These are phyloP conservation scores for Russula lepida DNA, from an alignment of 768 basidiomycete species.

Conservation along the genomic window DNA sequence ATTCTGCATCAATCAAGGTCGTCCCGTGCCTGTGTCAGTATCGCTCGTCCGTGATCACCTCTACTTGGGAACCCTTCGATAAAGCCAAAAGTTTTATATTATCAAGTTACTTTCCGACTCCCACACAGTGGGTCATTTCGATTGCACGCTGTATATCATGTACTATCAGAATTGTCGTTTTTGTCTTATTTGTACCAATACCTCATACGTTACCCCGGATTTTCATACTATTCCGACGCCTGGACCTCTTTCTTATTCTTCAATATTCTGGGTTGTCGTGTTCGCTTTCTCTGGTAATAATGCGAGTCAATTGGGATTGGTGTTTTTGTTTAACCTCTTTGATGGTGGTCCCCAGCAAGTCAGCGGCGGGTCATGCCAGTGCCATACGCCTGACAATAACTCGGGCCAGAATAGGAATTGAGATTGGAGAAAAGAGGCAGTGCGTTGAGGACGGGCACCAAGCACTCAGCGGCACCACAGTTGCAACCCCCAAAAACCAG, in stretches of 20 bases:
- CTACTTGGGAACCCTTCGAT: conserved; percentile 7
- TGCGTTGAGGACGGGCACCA: no score
- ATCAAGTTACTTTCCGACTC: conserved; percentile 3
- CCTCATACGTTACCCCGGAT: conserved; percentile 19
- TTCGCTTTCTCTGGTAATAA: conserved; percentile 12
- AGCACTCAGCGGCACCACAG: background rate
- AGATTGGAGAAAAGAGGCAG: background rate
- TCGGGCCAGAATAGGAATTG: background rate
- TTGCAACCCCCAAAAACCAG: background rate
- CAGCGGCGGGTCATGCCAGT: background rate
- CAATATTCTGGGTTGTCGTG: background rate
- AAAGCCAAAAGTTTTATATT: conserved; percentile 14
- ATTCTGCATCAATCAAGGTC: conserved; percentile 6
- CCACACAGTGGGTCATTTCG: background rate
- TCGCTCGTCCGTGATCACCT: conserved; percentile 13
- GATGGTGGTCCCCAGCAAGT: background rate
- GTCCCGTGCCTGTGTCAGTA: conserved; percentile 14
- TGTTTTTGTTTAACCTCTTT: background rate
- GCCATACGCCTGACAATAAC: no score
- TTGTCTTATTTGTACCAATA: conserved; percentile 19
- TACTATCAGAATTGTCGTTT: conserved; percentile 13
- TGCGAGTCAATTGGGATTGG: conserved; percentile 5
- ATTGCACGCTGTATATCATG: conserved; percentile 18
- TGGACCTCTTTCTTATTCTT: background rate
- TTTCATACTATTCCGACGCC: conserved; percentile 12